Evolutionary conservation across 1,139 yeast species (phyloP).

Genomic region (Hyphopichia pseudoburtonii): DNA sequence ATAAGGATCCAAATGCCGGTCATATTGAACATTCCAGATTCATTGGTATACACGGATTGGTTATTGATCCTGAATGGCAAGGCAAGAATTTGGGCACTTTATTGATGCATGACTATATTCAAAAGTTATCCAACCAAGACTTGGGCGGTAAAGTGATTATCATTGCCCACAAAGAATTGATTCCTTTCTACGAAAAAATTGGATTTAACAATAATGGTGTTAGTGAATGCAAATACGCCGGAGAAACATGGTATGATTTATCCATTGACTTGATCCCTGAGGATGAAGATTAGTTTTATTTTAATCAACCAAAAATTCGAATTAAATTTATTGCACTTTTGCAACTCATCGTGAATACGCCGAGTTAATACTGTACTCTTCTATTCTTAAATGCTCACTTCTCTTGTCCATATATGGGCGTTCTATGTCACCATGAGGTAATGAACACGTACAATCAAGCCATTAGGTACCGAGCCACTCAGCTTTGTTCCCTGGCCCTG

Average conservation of each 20-base stretch:
- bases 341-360: no score
- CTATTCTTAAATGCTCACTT: no score
- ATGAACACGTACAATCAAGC: no score
- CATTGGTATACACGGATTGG: constrained; percentile 83
- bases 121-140: constrained; percentile 83
- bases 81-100: constrained; percentile 81
- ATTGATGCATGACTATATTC: constrained; percentile 84
- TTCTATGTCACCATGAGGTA: no score
- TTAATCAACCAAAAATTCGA: background rate
- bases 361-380: no score
- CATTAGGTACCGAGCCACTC: no score
- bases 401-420: no score
- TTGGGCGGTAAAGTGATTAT: constrained; percentile 78
- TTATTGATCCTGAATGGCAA: constrained; percentile 75
- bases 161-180: constrained; percentile 66
- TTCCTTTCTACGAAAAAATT: constrained; percentile 75
- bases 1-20: constrained; percentile 44
- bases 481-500: no score
- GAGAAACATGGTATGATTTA: constrained; percentile 66
- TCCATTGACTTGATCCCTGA: constrained; percentile 61
- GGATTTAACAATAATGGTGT: constrained; percentile 72
- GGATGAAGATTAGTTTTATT: constrained; percentile 36
- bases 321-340: no score
- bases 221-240: constrained; percentile 61
- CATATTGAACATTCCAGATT: constrained; percentile 74